A percentile compares a stretch with the other conserved stretches of the same genome.
phyloP scores from a whole-genome alignment of 495 filamentous ascomycete genomes.

The Aspergillus ellipticus region DNA sequence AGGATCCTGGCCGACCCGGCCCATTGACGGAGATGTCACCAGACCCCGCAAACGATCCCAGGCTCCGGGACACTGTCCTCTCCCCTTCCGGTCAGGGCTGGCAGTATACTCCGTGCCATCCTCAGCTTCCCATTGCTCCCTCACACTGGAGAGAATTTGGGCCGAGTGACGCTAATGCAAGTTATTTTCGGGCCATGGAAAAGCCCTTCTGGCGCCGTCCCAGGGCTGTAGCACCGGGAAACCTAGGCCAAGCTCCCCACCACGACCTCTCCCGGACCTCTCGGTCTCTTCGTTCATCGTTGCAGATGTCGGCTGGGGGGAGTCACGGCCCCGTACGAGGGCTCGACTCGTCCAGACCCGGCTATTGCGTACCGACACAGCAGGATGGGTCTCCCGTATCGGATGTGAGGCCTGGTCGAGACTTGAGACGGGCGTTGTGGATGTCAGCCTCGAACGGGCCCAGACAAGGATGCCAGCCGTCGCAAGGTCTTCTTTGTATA shows the following conservation, averaged over 20 bases:
- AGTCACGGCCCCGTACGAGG: not conserved
- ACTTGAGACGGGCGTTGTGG: not conserved
- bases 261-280: constrained; percentile 2
- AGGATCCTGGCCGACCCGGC: constrained; percentile 11
- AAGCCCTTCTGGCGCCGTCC: constrained; percentile 19
- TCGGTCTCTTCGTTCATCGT: not conserved
- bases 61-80: constrained; percentile 9
- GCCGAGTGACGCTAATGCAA: constrained; percentile 42
- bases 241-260: constrained; percentile 21
- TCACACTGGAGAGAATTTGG: constrained; percentile 7
- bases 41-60: constrained; percentile 20
- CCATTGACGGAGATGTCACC: constrained; percentile 18
- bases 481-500: no score
- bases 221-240: constrained; percentile 40
- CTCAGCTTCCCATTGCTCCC: not conserved
- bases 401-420: not conserved
- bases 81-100: constrained; percentile 4
- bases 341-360: no score
- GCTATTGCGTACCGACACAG: not conserved
- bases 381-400: not conserved
- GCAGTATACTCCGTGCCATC: not conserved
- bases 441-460: not conserved
- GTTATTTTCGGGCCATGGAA: constrained; percentile 27
- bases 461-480: not conserved
- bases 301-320: not conserved